phyloP scores from a whole-genome alignment of 202 grass and related monocot species.

The Dendrocalamus latiflorus region DNA sequence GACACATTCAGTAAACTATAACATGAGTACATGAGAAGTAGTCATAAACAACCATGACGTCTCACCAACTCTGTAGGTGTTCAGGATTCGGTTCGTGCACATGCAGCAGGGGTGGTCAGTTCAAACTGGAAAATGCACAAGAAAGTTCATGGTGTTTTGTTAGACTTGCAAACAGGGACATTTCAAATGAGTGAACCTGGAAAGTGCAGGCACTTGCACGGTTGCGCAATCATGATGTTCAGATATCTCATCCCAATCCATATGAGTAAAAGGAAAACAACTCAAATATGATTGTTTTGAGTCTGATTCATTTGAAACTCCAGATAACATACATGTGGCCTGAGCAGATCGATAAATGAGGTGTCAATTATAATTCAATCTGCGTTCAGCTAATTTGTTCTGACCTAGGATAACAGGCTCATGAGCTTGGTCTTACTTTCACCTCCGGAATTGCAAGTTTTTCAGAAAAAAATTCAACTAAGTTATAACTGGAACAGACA shows the following conservation, averaged over 20 bases:
- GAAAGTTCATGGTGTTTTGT: neutral
- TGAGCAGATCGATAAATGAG: neutral
- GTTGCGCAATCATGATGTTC: neutral
- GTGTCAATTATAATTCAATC: neutral
- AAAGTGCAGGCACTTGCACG: neutral
- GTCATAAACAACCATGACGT: slow-evolving; percentile 8
- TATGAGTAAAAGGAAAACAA: neutral
- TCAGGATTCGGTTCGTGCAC: slow-evolving; percentile 19
- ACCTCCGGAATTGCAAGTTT: neutral
- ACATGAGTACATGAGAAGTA: neutral
- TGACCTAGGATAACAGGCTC: neutral
- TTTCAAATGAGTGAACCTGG: neutral
- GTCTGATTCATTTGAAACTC: neutral
- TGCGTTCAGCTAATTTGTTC: neutral
- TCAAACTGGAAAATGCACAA: neutral
- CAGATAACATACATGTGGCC: neutral
- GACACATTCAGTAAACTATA: neutral
- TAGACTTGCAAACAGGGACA: neutral
- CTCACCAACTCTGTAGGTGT: slow-evolving; percentile 19
- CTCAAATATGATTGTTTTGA: neutral
- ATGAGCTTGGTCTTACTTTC: neutral
- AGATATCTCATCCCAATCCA: neutral
- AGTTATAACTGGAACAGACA: neutral
- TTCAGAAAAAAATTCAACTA: neutral
- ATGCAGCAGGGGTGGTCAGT: neutral